Evolutionary conservation across 257 asterid genomes (phyloP), one percentile per base, ranked within the genome.

Genomic region (Solanum lycopersicoides): DNA sequence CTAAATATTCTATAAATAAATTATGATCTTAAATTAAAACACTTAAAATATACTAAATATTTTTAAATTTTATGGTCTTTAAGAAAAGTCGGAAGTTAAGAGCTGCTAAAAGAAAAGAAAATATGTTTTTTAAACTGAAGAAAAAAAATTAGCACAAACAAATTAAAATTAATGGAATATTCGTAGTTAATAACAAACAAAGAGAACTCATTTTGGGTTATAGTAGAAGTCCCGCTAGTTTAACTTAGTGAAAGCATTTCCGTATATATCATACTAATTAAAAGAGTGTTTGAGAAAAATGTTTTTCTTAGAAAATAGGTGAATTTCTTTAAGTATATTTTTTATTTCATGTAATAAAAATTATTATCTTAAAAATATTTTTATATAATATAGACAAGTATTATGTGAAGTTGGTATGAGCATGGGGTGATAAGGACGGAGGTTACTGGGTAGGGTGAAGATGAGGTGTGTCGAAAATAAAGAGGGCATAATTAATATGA

Each of bases 351-450:
- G n/a, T 6, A 16, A 53, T 53, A 53, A 53, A 3, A 53, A 0
- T 6, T 53, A 6, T 16, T 21, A 53, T 53, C 2, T 53, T 9
- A 12, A 60, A 60, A 2, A 23, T 60, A 60, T 23, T 60, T 60
- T 6, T 60, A 60, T 23, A 60, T 21, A 23, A 23, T 60, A 60
- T 60, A 60, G 14, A 60, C 2, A 10, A 60, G 0, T 21, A 60
- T 10, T 60, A 60, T 21, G 6, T 23, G 69, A 60, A 21, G 69
- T 8, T 60, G 69, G 28, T 60, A 23, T 13, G 6, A 28, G 69
- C 23, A 28, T 2, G 3, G 30, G 1, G 3, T 9, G 3, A 1
- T 60, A 23, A 28, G 3, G 69, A 10, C 0, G 0, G 3, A 60
- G 28, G 14, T 21, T 60, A 23, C 3, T 23, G 3, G 28, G 3